phyloP scores from a whole-genome alignment of 2,329 filamentous ascomycete species.

The Pseudogymnoascus sp. region DNA sequence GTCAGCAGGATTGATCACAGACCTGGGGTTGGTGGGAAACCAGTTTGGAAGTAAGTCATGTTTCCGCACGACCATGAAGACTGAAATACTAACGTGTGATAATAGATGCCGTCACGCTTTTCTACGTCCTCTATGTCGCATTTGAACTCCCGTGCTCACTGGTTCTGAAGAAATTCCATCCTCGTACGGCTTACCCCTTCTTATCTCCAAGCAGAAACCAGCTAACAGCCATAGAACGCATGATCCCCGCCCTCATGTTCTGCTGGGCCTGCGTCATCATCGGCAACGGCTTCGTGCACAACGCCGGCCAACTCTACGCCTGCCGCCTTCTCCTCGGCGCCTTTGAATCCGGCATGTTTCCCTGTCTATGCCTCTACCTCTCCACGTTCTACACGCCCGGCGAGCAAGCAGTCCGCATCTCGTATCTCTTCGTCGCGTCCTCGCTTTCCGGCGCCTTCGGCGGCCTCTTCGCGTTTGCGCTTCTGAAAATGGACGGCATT shows the following conservation, averaged over 20 bases:
- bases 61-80: slow-evolving; percentile 5
- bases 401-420: slow-evolving; percentile 47
- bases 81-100: neutral
- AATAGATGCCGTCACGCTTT: slow-evolving; percentile 35
- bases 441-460: slow-evolving; percentile 44
- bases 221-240: neutral
- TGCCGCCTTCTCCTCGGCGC: slow-evolving; percentile 40
- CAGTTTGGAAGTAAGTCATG: slow-evolving; percentile 15
- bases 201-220: neutral
- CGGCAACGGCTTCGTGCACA: slow-evolving; percentile 37
- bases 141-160: slow-evolving; percentile 42
- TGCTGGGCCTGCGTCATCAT: slow-evolving; percentile 43
- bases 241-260: slow-evolving; percentile 20
- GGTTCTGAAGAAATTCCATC: slow-evolving; percentile 40
- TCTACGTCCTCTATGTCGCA: slow-evolving; percentile 44
- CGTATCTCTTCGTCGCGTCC: slow-evolving; percentile 45
- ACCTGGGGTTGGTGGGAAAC: slow-evolving; percentile 14
- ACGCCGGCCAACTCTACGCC: slow-evolving; percentile 36
- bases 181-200: slow-evolving; percentile 33
- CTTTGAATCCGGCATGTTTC: slow-evolving; percentile 43
- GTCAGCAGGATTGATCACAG: slow-evolving; percentile 19
- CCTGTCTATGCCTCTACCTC: slow-evolving; percentile 41
- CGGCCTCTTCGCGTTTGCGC: slow-evolving; percentile 46
- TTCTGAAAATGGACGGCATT: slow-evolving; percentile 40
- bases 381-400: slow-evolving; percentile 49